Percentiles rank a stretch among this genome's conserved stretches.
Conservation (phyloP, 2,329 filamentous ascomycete species). For the Hypoxylon sp. region DNA sequence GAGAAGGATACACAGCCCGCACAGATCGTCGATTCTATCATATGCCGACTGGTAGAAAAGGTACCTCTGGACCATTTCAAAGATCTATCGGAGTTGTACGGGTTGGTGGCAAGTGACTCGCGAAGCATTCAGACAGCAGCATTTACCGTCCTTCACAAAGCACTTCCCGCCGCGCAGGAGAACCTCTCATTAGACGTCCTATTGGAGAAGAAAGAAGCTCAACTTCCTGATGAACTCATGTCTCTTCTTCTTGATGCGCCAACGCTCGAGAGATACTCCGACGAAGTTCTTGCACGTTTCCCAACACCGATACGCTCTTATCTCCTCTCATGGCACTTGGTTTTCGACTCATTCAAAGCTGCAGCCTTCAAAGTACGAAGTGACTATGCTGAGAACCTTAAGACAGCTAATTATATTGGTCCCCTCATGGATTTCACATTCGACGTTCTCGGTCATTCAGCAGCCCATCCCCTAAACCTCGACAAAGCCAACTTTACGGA, state of each 20-base stretch:
- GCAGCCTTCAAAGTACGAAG: constrained; percentile 86
- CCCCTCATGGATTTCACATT: constrained; percentile 85
- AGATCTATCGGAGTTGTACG: constrained; percentile 79
- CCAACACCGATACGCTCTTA: constrained; percentile 82
- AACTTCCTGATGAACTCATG: constrained; percentile 85
- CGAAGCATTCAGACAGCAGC: constrained; percentile 83
- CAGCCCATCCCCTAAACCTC: constrained; percentile 80
- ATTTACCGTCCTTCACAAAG: constrained; percentile 83
- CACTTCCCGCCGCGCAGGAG: constrained; percentile 84
- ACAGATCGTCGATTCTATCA: constrained; percentile 80
- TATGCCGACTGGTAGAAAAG: constrained; percentile 78
- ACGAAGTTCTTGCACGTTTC: constrained; percentile 76
- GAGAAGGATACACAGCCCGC: constrained; percentile 72
- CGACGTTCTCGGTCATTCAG: constrained; percentile 85
- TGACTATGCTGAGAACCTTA: constrained; percentile 85
- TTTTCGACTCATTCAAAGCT: constrained; percentile 87
- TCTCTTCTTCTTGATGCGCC: constrained; percentile 87
- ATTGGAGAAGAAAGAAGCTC: constrained; percentile 79
- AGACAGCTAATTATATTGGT: constrained; percentile 76
- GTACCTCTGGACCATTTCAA: constrained; percentile 74
- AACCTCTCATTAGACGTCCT: constrained; percentile 83
- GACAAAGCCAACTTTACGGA: constrained; percentile 75
- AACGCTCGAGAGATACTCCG: constrained; percentile 75
- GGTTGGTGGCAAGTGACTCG: constrained; percentile 82
- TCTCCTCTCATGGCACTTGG: constrained; percentile 87